Conservation (phyloP, 2,329 filamentous ascomycete species). For the Clarireedia homoeocarpa region DNA sequence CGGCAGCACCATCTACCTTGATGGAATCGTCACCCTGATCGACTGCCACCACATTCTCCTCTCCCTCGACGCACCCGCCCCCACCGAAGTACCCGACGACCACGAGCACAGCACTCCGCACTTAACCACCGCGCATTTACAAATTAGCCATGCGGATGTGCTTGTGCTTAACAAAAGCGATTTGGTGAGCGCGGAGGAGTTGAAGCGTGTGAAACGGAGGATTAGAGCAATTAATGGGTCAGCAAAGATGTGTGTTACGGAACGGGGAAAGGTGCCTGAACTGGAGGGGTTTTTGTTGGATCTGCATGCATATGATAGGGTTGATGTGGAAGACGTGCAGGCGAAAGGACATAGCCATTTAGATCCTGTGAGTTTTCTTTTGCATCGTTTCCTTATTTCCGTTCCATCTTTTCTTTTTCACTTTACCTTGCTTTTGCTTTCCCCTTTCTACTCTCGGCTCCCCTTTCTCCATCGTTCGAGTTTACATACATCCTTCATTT, state of each 20-base stretch:
- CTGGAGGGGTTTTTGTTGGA: conserved; percentile 84
- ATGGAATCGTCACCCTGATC: conserved; percentile 92
- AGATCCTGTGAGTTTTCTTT: conserved; percentile 57
- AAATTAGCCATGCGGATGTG: conserved; percentile 95
- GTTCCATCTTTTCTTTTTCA: neutral
- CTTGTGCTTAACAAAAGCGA: conserved; percentile 92
- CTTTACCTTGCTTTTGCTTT: neutral
- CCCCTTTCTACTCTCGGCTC: neutral
- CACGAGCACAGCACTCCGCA: conserved; percentile 49
- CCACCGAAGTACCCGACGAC: conserved; percentile 35
- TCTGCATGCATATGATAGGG: conserved; percentile 84
- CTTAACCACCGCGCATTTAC: conserved; percentile 87
- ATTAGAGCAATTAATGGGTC: conserved; percentile 83
- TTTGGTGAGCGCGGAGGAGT: conserved; percentile 62
- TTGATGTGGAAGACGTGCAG: conserved; percentile 63
- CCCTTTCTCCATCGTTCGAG: neutral
- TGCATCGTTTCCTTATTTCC: neutral
- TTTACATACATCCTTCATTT: too few species aligned
- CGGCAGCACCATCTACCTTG: conserved; percentile 90
- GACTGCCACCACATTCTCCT: conserved; percentile 88
- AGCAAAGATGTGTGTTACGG: conserved; percentile 75
- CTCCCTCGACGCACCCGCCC: conserved; percentile 66
- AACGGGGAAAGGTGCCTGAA: conserved; percentile 69
- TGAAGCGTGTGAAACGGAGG: conserved; percentile 60
- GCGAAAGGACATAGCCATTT: conserved; percentile 82